Conservation (phyloP, 805 yeast genomes). For the Candida wancherniae region DNA sequence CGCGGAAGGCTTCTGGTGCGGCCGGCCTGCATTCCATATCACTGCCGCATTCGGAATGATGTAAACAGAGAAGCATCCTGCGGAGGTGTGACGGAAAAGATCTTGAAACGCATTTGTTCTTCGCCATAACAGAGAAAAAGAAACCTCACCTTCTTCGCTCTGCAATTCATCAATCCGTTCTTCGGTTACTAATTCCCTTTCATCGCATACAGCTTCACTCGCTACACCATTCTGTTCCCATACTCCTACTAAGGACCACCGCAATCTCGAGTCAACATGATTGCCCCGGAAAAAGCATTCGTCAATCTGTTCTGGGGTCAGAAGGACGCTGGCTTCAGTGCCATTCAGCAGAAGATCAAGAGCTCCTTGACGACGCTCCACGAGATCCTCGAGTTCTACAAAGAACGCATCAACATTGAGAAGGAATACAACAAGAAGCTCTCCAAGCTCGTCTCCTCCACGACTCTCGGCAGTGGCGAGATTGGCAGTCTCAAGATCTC, state of each 20-base stretch:
- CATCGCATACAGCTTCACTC: no score
- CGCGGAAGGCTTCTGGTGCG: no score
- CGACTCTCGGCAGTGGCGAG: constrained; percentile 49
- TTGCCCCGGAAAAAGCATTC: constrained; percentile 24
- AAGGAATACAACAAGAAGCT: constrained; percentile 64
- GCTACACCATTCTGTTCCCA: not conserved
- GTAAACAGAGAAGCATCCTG: no score
- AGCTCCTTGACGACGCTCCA: constrained; percentile 52
- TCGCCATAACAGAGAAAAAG: no score
- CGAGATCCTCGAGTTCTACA: constrained; percentile 32
- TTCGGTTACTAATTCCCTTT: no score
- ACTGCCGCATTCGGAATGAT: constrained; percentile 7
- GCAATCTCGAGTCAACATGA: constrained; percentile 3
- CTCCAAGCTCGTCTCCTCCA: constrained; percentile 44
- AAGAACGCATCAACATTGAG: constrained; percentile 54
- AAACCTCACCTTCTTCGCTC: no score
- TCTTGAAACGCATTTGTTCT: not conserved
- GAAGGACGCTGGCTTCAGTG: constrained; percentile 56
- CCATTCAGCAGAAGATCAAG: constrained; percentile 52
- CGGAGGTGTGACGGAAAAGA: no score
- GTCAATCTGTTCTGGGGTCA: constrained; percentile 59
- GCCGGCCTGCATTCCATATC: constrained; percentile 3
- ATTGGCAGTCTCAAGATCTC: constrained; percentile 56
- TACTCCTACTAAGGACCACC: not conserved
- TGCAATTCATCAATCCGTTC: no score